phyloP scores from a whole-genome alignment of 2,329 filamentous ascomycete species.

The Camillea tinctor region DNA sequence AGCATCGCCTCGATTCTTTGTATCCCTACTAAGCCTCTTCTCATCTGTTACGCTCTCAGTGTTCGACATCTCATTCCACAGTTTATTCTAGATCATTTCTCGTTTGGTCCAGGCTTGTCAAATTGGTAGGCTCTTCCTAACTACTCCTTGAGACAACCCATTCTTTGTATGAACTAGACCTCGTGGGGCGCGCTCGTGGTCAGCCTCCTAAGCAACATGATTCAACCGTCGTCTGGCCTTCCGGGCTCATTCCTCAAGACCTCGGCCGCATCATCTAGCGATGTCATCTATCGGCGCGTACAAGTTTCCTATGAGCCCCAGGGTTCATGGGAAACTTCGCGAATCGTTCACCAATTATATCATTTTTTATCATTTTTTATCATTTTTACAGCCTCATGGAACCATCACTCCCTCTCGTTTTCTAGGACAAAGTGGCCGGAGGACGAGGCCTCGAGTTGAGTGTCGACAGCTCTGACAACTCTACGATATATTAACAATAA shows the following conservation, averaged over 20 bases:
- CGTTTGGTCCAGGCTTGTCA: constrained; percentile 6
- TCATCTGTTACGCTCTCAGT: background rate
- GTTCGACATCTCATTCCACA: constrained; percentile 22
- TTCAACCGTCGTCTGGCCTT: constrained; percentile 22
- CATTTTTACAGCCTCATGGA: background rate
- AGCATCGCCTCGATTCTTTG: background rate
- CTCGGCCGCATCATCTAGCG: constrained; percentile 3
- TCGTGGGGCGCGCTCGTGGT: constrained; percentile 14
- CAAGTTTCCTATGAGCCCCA: constrained; percentile 3
- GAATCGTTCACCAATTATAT: background rate
- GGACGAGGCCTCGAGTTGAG: background rate
- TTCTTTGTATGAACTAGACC: constrained; percentile 20
- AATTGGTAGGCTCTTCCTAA: constrained; percentile 20
- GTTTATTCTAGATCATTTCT: constrained; percentile 17
- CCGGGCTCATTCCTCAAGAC: constrained; percentile 23
- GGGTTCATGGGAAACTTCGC: background rate
- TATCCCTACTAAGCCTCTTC: background rate
- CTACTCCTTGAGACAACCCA: constrained; percentile 27
- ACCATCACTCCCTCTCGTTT: background rate
- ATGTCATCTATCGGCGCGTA: constrained; percentile 13
- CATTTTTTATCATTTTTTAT: background rate
- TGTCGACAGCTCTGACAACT: constrained; percentile 6
- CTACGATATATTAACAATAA: constrained; percentile 8
- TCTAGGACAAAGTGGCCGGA: background rate
- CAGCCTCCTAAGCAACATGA: constrained; percentile 8